Evolutionary conservation across 78 protist genomes (phyloP), one percentile per base, ranked within the genome.

Genomic region (Dictyostelium citrinum): DNA sequence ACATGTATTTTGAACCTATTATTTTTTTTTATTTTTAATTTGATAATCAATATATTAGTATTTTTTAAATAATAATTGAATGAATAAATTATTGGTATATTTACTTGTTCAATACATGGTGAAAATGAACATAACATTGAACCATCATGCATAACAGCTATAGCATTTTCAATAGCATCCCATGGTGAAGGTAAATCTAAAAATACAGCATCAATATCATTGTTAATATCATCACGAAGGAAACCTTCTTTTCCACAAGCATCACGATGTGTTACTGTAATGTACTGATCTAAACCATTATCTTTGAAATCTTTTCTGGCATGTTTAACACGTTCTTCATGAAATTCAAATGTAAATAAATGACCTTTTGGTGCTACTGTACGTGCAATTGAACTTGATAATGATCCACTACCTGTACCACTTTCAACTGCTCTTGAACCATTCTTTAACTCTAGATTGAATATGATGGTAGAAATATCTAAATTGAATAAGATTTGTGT

Each of bases 101-200:
- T 49, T 27, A 94, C 97, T 83, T 98, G 99, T 75, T 98, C 99
- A 58, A 98, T 97, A 92, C 98, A 97, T 6, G 99, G 99, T 14
- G 98, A 96, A 95, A 97, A 98, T n/a, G 96, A 88, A 64, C 99
- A 98, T 27, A 98, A 75, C 82, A 78, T 76, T 22, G 98, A 97
- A 41, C 97, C 97, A 37, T 60, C 75, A 49, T 68, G 49, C 45
- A 98, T 86, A 11, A 81, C 84, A 3, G 78, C 81, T 37, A 85
- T 58, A 11, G 96, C 98, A 60, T 81, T 46, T 9, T 20, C 78
- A 37, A 97, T 81, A 1, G 96, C 98, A 12, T 33, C 81, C 97
- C 97, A 95, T 24, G 99, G 99, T 12, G 92, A 41, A 0, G 99
- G 99, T 6, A 98, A 61, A 77, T 98, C 99, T n/a, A 98, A 72